Evolutionary conservation across 2,329 filamentous ascomycete species (phyloP).

Genomic region (Talaromyces funiculosus): DNA sequence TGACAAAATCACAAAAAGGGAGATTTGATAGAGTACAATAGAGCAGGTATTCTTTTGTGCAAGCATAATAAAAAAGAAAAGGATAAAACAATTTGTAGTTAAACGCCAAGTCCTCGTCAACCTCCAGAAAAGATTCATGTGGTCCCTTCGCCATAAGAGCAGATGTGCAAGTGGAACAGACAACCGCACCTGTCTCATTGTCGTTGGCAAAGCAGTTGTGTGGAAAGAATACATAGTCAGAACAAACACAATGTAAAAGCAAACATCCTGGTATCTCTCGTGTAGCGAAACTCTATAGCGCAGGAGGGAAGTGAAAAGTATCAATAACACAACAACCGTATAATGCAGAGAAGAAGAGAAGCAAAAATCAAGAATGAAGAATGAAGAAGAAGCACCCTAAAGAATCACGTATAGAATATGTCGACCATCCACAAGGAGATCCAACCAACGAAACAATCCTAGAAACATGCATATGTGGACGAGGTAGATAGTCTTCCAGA

Average conservation of each 20-base stretch:
- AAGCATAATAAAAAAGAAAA: not conserved
- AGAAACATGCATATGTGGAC: conserved; percentile 18
- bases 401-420: conserved; percentile 20
- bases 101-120: conserved; percentile 11
- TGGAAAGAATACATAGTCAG: conserved; percentile 5
- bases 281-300: conserved; percentile 35
- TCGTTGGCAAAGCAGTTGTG: not conserved
- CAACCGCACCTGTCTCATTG: conserved; percentile 11
- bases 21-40: conserved; percentile 13
- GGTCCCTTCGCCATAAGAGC: not conserved
- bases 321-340: conserved; percentile 17
- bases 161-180: not conserved
- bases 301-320: conserved; percentile 24
- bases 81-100: conserved; percentile 1
- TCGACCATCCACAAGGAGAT: conserved; percentile 31
- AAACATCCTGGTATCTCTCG: conserved; percentile 37
- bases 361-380: not conserved
- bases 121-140: not conserved
- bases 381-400: not conserved
- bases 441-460: conserved; percentile 25
- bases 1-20: not conserved
- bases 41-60: conserved; percentile 1
- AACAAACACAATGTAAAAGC: conserved; percentile 25
- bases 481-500: conserved; percentile 1
- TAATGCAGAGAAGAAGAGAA: conserved; percentile 20